A percentile compares a stretch with the other conserved stretches of the same genome.
Conservation (phyloP, 2,329 filamentous ascomycete genomes). For the Clonostachys rhizophaga region DNA sequence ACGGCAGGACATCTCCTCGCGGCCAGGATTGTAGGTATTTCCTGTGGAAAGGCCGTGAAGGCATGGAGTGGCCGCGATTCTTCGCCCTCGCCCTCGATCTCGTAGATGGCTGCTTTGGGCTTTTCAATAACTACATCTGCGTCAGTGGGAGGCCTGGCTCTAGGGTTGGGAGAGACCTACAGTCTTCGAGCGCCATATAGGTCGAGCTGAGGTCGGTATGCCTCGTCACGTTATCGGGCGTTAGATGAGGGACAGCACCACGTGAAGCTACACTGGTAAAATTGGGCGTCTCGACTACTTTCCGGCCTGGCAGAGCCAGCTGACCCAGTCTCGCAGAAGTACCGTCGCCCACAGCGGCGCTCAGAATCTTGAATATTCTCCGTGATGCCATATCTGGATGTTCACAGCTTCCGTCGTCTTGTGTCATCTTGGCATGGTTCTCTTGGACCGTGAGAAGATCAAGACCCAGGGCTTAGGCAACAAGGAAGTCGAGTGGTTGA, state of each 20-base stretch:
- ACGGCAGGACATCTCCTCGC: conserved; percentile 76
- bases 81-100: conserved; percentile 21
- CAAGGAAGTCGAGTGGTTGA: too few relatives aligned
- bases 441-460: too few relatives aligned
- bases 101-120: conserved; percentile 43
- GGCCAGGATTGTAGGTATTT: conserved; percentile 66
- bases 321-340: conserved; percentile 52
- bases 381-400: background rate
- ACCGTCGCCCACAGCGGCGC: background rate
- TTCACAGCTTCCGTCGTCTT: too few relatives aligned
- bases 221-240: conserved; percentile 73
- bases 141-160: conserved; percentile 1
- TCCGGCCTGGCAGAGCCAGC: conserved; percentile 57
- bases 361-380: conserved; percentile 1
- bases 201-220: conserved; percentile 63
- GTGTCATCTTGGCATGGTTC: too few relatives aligned
- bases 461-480: too few relatives aligned
- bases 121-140: conserved; percentile 48
- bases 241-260: conserved; percentile 81
- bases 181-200: conserved; percentile 88
- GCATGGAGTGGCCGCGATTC: conserved; percentile 59
- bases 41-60: conserved; percentile 69
- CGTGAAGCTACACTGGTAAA: conserved; percentile 78
- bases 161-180: conserved; percentile 47
- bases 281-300: conserved; percentile 74